Conservation (phyloP, 208 protist species). For the Acanthamoeba royreba region DNA sequence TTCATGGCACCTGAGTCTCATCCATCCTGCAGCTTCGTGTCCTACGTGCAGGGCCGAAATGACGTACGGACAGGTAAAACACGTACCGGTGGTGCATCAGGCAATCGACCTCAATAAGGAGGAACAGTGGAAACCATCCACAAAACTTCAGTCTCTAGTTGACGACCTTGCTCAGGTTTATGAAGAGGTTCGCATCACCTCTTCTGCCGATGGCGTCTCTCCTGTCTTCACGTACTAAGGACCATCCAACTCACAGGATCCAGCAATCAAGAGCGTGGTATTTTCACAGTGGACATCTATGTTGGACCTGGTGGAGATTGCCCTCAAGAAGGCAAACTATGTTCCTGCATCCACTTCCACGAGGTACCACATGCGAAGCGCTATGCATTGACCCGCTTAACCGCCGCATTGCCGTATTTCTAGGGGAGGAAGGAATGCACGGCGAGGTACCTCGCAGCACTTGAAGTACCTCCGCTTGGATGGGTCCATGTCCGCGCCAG, state of each 20-base stretch:
- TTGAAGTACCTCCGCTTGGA: slow-evolving; percentile 61
- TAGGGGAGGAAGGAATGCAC: too few relatives aligned
- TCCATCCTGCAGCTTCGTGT: background rate
- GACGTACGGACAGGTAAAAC: background rate
- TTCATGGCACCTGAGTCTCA: too few relatives aligned
- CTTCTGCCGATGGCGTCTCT: too few relatives aligned
- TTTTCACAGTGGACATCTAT: slow-evolving; percentile 79
- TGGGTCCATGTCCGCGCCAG: slow-evolving; percentile 56
- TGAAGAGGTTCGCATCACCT: too few relatives aligned
- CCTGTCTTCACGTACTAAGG: too few relatives aligned
- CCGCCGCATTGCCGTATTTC: too few relatives aligned
- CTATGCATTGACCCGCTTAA: too few relatives aligned
- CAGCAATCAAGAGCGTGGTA: slow-evolving; percentile 69
- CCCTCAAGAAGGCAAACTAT: background rate
- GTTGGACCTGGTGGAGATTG: slow-evolving; percentile 59
- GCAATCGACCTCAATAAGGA: background rate
- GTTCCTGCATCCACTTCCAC: background rate
- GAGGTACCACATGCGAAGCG: too few relatives aligned
- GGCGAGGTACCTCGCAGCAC: background rate
- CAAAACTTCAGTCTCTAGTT: background rate
- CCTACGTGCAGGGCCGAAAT: background rate
- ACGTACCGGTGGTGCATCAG: background rate
- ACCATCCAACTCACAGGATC: too few relatives aligned
- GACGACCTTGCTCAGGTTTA: background rate
- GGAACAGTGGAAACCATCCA: background rate